These are phyloP conservation scores for Stromatinia cepivora DNA, from an alignment of 2,329 filamentous ascomycete species.

Conservation along the genomic window DNA sequence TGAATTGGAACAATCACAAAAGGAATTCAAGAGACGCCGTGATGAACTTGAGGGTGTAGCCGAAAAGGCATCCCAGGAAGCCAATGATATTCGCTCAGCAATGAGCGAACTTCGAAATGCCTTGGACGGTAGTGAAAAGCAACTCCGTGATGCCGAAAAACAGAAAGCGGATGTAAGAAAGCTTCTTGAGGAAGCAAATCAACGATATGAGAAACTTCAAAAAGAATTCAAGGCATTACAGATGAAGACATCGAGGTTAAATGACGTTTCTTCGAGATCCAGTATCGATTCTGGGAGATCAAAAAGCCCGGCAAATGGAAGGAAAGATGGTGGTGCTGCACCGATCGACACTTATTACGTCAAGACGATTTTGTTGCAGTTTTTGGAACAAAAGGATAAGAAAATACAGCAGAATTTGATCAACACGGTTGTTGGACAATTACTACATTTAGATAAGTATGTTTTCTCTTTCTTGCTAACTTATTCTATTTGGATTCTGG, in stretches of 20 bases:
- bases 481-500: neutral
- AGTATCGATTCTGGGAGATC: slow-evolving; percentile 42
- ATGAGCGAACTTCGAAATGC: slow-evolving; percentile 77
- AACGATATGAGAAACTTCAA: slow-evolving; percentile 75
- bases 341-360: slow-evolving; percentile 55
- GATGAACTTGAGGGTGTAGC: slow-evolving; percentile 74
- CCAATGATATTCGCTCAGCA: slow-evolving; percentile 71
- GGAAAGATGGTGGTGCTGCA: slow-evolving; percentile 20
- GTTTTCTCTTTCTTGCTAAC: slow-evolving; percentile 39
- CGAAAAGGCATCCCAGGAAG: slow-evolving; percentile 69
- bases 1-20: slow-evolving; percentile 71
- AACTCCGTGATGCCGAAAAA: slow-evolving; percentile 79
- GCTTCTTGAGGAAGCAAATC: slow-evolving; percentile 74
- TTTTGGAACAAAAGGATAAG: slow-evolving; percentile 78
- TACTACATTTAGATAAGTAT: slow-evolving; percentile 75
- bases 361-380: slow-evolving; percentile 79
- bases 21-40: slow-evolving; percentile 70
- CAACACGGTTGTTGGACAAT: slow-evolving; percentile 68
- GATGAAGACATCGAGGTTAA: slow-evolving; percentile 43
- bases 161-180: slow-evolving; percentile 75
- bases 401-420: slow-evolving; percentile 74
- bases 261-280: slow-evolving; percentile 38
- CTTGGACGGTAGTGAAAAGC: slow-evolving; percentile 83
- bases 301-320: slow-evolving; percentile 32
- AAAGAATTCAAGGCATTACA: slow-evolving; percentile 62